Percentiles rank a stretch among this genome's conserved stretches.
phyloP scores from a whole-genome alignment of 306 rosid species.

The Vigna reflexopilosa region DNA sequence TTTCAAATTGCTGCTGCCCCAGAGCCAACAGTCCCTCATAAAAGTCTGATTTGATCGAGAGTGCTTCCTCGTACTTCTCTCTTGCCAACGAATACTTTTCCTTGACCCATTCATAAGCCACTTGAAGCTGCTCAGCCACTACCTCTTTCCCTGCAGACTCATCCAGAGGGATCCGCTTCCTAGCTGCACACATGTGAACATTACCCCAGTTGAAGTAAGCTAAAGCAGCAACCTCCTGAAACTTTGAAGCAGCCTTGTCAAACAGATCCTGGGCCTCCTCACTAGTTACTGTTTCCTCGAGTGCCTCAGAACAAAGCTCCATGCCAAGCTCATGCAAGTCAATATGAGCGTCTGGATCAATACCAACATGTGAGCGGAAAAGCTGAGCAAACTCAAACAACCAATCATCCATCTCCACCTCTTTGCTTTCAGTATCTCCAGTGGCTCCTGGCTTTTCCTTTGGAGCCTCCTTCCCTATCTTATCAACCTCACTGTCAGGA shows the following conservation, averaged over 20 bases:
- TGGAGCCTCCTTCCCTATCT: slow-evolving; percentile 64
- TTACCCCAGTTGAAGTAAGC: slow-evolving; percentile 99
- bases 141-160: slow-evolving; percentile 83
- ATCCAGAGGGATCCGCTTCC: slow-evolving; percentile 92
- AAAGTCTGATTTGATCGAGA: slow-evolving; percentile 86
- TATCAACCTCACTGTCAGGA: slow-evolving; percentile 60
- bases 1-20: slow-evolving; percentile 95
- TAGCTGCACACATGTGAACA: slow-evolving; percentile 96
- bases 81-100: slow-evolving; percentile 89
- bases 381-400: slow-evolving; percentile 97
- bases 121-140: slow-evolving; percentile 79
- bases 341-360: slow-evolving; percentile 94
- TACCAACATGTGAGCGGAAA: slow-evolving; percentile 94
- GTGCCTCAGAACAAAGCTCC: slow-evolving; percentile 99
- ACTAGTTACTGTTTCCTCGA: slow-evolving; percentile 92
- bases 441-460: slow-evolving; percentile 63
- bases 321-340: slow-evolving; percentile 98
- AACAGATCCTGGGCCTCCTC: slow-evolving; percentile 94
- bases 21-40: slow-evolving; percentile 93
- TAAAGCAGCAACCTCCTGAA: slow-evolving; percentile 98
- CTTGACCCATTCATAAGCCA: slow-evolving; percentile 96
- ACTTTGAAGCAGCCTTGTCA: slow-evolving; percentile 93
- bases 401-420: slow-evolving; percentile 99
- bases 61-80: slow-evolving; percentile 92
- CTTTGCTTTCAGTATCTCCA: slow-evolving; percentile 84